Base-by-base conservation (phyloP, 257 asterid genomes). In the Perilla frutescens region DNA sequence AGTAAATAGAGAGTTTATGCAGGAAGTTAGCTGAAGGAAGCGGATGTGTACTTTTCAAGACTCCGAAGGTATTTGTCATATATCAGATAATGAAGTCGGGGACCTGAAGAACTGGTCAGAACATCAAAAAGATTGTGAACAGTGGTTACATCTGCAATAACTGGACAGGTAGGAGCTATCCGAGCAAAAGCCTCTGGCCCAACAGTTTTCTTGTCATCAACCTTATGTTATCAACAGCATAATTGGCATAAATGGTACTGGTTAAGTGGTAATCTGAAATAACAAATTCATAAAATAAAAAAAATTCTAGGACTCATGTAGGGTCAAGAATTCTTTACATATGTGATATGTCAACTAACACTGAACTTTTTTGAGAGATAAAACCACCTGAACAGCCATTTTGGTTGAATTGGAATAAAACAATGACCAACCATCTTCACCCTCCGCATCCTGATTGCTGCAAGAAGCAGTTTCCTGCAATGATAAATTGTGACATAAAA, bases 131-230 rank as follows among this genome's bases (percentile, higher is more conserved):
- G 98, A 86, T 92, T 92, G 83, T 90, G 94, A 77, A 87, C 98
- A 43, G 95, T 92, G 71, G 88, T 84, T 62, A 74, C 83, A 71
- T 92, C 97, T 51, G 97, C 97, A 66, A 92, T 84, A 77, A 87
- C 79, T 68, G 89, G 81, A 74, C 92, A 87, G 26, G 96, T 87
- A 20, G 97, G 97, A 78, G 97, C 97, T 86, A 88, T 88, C 81
- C 98, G 94, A 70, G 96, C 87, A 83, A 92, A 92, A 58, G 97
- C 96, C 77, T 92, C 97, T 44, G 79, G 85, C 54, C 98, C 98
- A 68, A 90, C 96, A 62, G 97, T 90, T 81, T 85, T 90, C 82
- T 87, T 84, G 81, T 88, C 86, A 75, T 88, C 98, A 62, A 92
- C 98, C 97, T 91, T 76, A 65, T 20, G 75, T 73, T 76, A 56